phyloP scores from a whole-genome alignment of 805 yeast genomes.

The Novakomyces olei region DNA sequence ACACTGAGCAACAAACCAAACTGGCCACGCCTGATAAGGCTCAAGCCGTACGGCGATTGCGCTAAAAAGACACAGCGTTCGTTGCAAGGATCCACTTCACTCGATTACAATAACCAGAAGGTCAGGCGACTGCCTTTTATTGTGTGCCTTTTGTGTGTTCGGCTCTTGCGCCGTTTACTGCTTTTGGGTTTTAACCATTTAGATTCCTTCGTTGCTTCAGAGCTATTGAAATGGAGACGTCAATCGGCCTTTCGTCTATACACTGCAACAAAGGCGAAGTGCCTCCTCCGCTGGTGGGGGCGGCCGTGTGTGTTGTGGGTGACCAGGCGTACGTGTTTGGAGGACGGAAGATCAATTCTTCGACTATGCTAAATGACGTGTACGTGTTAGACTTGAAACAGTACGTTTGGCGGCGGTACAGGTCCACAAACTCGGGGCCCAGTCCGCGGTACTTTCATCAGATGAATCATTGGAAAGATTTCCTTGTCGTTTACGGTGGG shows the following conservation, averaged over 20 bases:
- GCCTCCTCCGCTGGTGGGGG: constrained; percentile 2
- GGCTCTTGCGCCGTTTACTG: too few relatives aligned
- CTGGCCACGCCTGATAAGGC: too few relatives aligned
- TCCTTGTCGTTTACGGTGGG: constrained; percentile 1
- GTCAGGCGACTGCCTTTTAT: too few relatives aligned
- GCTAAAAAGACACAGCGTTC: too few relatives aligned
- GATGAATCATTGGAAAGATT: neutral
- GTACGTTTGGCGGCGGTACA: neutral
- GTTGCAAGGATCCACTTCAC: too few relatives aligned
- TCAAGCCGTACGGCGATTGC: too few relatives aligned
- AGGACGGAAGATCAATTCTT: neutral
- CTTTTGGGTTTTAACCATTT: too few relatives aligned
- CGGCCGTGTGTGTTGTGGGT: neutral
- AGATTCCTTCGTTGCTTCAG: too few relatives aligned
- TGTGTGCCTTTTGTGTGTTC: too few relatives aligned
- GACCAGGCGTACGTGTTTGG: constrained; percentile 2
- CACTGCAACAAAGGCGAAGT: neutral
- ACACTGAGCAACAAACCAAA: too few relatives aligned
- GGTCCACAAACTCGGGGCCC: neutral
- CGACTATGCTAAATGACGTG: neutral
- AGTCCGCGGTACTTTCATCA: constrained; percentile 2
- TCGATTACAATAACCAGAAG: too few relatives aligned
- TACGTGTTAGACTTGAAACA: neutral
- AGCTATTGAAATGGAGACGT: neutral
- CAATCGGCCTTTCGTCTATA: neutral